Conservation (phyloP, 371 early-diverging fungal genomes). For the Entomophthora muscae region DNA sequence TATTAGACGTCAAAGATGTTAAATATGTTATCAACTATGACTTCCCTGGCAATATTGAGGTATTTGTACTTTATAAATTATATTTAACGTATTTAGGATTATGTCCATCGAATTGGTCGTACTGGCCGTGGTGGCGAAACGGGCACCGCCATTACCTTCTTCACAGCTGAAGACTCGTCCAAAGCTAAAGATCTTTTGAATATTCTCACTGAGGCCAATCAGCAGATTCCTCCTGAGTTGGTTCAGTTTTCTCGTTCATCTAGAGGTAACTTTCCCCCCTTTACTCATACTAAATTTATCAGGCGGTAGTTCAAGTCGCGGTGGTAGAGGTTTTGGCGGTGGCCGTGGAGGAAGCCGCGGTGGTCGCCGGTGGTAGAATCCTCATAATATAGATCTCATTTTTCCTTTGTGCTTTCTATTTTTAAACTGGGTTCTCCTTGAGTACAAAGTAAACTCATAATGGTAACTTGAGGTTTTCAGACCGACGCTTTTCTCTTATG, state of each 20-base stretch:
- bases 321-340: neutral
- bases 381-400: neutral
- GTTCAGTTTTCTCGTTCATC: conserved; percentile 43
- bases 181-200: conserved; percentile 77
- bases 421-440: too few species aligned
- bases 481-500: too few species aligned
- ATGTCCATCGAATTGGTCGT: conserved; percentile 98
- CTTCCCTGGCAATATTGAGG: conserved; percentile 80
- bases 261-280: conserved; percentile 10
- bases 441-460: too few species aligned
- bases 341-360: neutral
- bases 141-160: conserved; percentile 95
- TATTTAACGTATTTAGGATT: conserved; percentile 78
- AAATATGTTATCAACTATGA: conserved; percentile 95
- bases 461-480: too few species aligned
- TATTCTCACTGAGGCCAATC: conserved; percentile 88
- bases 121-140: conserved; percentile 95
- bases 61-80: conserved; percentile 70
- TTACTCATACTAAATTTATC: neutral
- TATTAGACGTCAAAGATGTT: conserved; percentile 77
- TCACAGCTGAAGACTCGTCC: conserved; percentile 81
- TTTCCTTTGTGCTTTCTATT: neutral
- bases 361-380: neutral
- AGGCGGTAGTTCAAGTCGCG: neutral
- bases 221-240: conserved; percentile 76